Conservation (phyloP, 2,329 filamentous ascomycete genomes). For the Ceratocystis smalleyi region DNA sequence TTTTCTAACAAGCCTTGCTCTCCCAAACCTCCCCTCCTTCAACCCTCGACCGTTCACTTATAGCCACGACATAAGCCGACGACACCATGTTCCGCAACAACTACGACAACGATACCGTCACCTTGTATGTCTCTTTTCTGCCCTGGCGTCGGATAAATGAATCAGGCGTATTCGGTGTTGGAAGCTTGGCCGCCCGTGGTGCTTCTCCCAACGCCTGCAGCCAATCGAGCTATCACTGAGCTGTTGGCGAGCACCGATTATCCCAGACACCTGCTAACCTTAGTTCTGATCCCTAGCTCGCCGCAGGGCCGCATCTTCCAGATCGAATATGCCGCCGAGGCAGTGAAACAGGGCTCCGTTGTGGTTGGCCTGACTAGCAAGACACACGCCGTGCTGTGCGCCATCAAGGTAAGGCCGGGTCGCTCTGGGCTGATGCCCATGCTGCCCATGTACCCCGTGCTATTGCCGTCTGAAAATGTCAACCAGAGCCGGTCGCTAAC, state of each 20-base stretch:
- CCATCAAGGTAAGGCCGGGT: slow-evolving; percentile 60
- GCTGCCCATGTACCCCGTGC: too few species aligned
- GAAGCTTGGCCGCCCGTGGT: neutral
- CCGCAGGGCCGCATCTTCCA: slow-evolving; percentile 99
- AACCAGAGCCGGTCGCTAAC: slow-evolving; percentile 6
- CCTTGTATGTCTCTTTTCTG: slow-evolving; percentile 60
- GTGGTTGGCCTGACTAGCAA: slow-evolving; percentile 96
- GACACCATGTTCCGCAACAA: slow-evolving; percentile 95
- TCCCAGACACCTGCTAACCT: slow-evolving; percentile 12
- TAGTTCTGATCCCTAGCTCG: slow-evolving; percentile 45
- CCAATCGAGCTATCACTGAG: neutral
- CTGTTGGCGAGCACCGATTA: neutral
- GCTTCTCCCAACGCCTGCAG: neutral
- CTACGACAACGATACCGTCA: slow-evolving; percentile 99
- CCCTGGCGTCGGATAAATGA: neutral
- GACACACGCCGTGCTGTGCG: slow-evolving; percentile 89
- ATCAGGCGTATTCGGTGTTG: neutral
- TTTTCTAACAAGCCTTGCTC: slow-evolving; percentile 3
- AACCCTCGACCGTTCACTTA: neutral
- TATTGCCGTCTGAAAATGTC: neutral
- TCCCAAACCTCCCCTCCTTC: neutral
- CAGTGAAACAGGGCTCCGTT: slow-evolving; percentile 96
- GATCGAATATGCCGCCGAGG: slow-evolving; percentile 97
- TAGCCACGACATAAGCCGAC: neutral
- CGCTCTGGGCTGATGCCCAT: too few species aligned